Evolutionary conservation across 441 rosid species (phyloP), one percentile per base, ranked within the genome.

Genomic region (Populus trichocarpa): DNA sequence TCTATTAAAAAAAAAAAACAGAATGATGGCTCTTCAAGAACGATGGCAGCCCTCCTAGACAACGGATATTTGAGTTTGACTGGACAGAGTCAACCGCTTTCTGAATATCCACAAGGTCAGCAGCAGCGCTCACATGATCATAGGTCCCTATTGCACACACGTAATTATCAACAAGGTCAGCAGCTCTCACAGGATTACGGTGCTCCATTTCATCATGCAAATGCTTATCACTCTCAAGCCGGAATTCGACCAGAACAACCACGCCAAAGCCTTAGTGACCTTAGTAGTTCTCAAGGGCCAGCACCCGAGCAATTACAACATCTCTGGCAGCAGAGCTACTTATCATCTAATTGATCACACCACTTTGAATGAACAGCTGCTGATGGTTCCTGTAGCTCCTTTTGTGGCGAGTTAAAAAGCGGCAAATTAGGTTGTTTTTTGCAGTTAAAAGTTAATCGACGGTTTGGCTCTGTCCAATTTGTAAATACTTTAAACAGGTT

Each of bases 291-390:
- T 63, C 83, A 71, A 59, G 85, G 70, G 63, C 57, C 69, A 2
- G 50, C 82, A 25, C 23, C 85, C 2, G 69, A 69, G 78, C 84
- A 82, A 42, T 68, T 46, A 25, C 76, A 32, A 23, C 76, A 77
- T 46, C 28, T 73, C 77, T 79, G 84, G 85, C 81, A 73, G 81
- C 85, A 70, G 33, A 75, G 68, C 69, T 77, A 79, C 81, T 53
- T 11, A 74, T 30, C 25, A 46, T 67, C 59, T 26, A 50, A 78
- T 6, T 73, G 40, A 25, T 16, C 26, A 22, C 23, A 12, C 23
- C 67, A 18, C 14, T 65, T 66, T 30, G 75, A 64, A n/a, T 71
- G 70, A 70, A 71, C 35, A 63, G 75, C 70, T 36, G 30, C 20
- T 64, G 80, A 64, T 42, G 20, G 23, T 67, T 72, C 16, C 20